A percentile compares a stretch with the other conserved stretches of the same genome.
These are phyloP conservation scores for Bacidia rubella DNA, from an alignment of 495 filamentous ascomycete species.

Conservation along the genomic window DNA sequence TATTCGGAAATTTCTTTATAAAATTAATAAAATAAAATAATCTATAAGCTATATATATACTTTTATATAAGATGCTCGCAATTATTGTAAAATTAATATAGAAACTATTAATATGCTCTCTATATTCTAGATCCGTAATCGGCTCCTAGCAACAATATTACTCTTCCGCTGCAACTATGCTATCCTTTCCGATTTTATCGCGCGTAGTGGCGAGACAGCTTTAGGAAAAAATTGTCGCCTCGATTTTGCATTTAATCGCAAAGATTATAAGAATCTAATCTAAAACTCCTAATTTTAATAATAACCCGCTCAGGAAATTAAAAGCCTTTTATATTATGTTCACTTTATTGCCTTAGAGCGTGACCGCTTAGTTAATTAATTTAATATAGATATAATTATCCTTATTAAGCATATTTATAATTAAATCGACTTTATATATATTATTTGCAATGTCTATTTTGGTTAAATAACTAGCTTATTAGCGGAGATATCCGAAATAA, in stretches of 20 bases:
- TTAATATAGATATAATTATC: neutral
- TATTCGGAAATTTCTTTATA: constrained; percentile 29
- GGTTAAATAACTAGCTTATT: constrained; percentile 22
- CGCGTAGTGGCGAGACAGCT: neutral
- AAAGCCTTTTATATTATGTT: constrained; percentile 25
- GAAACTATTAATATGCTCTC: constrained; percentile 30
- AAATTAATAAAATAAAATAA: constrained; percentile 42
- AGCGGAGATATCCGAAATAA: constrained; percentile 18
- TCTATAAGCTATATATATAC: constrained; percentile 43
- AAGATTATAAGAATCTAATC: constrained; percentile 11
- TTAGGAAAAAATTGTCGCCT: constrained; percentile 1
- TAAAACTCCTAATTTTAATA: constrained; percentile 6
- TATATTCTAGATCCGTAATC: constrained; percentile 23
- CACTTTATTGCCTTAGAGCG: constrained; percentile 28
- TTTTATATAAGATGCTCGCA: constrained; percentile 37
- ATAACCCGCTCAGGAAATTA: constrained; percentile 14
- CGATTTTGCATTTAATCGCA: constrained; percentile 3
- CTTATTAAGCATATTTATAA: constrained; percentile 12
- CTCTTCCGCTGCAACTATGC: constrained; percentile 41
- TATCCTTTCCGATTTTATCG: constrained; percentile 42
- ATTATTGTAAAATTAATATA: constrained; percentile 22
- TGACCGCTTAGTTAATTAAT: constrained; percentile 5
- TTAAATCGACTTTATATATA: constrained; percentile 19
- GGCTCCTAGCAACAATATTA: constrained; percentile 35
- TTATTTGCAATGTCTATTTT: constrained; percentile 18